Base-by-base conservation (phyloP, 805 yeast species). In the Metschnikowia amazonensis region DNA sequence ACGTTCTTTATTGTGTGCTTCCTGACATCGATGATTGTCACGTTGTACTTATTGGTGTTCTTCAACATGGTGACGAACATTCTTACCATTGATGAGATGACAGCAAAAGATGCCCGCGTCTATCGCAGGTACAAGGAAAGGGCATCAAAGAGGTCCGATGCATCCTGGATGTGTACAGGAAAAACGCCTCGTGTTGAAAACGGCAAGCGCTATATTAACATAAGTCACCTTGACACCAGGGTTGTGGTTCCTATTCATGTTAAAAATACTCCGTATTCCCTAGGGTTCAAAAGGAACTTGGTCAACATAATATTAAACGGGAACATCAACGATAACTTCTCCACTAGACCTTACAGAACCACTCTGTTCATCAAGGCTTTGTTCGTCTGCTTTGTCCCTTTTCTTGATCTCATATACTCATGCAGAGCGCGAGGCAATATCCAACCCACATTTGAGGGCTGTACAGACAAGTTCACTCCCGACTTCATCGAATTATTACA, bases 1-100 rank as follows among this genome's bases (percentile, higher is more conserved):
- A 43, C 79, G 7, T 74, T 75, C 32, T 64, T 79, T 0, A 48
- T 76, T 1, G 52, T 72, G 13, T 75, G 74, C 1, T 56, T 76
- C 23, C 74, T 79, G 71, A 42, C 77, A 14, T 4, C 76, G 1
- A 69, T 83, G 63, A 54, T 78, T 2, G 50, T 63, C 0, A 69
- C 74, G 0, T 63, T 84, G 41, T 52, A 72, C 2, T 52, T 59
- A 0, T 65, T 72, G 29, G 81, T 81, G 48, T 18, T 74, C 2
- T 53, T 63, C 36, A 80, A 78, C 55, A 66, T 84, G 18, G 39
- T 51, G 1, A 47, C 49, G 6, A 83, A 85, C 52, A 63, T 71
- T 47, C 77, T 87, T 0, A 75, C 89, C 0, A 57, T 87, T 10
- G 92, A 85, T 50, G 81, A 77, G 29, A 58, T 82, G 32, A 63